Percentiles rank a stretch among this genome's conserved stretches.
These are phyloP conservation scores for Euphorbia peplus DNA, from an alignment of 345 rosid species.

Conservation along the genomic window DNA sequence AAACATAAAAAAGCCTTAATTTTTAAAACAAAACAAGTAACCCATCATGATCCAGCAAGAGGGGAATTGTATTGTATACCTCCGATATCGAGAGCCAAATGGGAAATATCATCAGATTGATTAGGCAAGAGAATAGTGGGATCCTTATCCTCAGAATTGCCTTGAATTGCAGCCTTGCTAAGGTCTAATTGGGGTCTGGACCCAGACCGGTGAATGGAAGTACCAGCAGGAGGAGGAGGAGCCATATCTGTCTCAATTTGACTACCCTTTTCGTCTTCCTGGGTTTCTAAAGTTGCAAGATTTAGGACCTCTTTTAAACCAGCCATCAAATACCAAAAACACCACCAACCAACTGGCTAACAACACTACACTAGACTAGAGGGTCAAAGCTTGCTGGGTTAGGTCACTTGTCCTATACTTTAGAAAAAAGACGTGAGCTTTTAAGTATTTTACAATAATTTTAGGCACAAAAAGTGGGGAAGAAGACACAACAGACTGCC, in stretches of 20 bases:
- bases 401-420: conserved; percentile 24
- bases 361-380: conserved; percentile 23
- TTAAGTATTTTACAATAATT: not conserved
- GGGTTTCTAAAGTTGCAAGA: conserved; percentile 35
- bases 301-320: conserved; percentile 37
- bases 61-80: conserved; percentile 41
- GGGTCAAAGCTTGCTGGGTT: conserved; percentile 13
- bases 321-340: conserved; percentile 35
- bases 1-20: conserved; percentile 6
- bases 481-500: conserved; percentile 2
- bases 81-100: conserved; percentile 95
- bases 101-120: conserved; percentile 97
- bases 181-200: conserved; percentile 96
- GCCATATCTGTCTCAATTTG: conserved; percentile 65
- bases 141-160: conserved; percentile 83
- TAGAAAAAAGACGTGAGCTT: not conserved
- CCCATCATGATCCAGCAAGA: too few relatives aligned
- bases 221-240: conserved; percentile 45
- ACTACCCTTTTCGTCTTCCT: conserved; percentile 33
- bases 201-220: conserved; percentile 80
- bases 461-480: not conserved
- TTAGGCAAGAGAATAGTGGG: conserved; percentile 95
- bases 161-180: conserved; percentile 95
- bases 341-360: conserved; percentile 24
- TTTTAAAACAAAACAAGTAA: not conserved